Percentiles rank a stretch among this genome's conserved stretches.
phyloP scores from a whole-genome alignment of 345 rosid species.

The Camelina hispida region DNA sequence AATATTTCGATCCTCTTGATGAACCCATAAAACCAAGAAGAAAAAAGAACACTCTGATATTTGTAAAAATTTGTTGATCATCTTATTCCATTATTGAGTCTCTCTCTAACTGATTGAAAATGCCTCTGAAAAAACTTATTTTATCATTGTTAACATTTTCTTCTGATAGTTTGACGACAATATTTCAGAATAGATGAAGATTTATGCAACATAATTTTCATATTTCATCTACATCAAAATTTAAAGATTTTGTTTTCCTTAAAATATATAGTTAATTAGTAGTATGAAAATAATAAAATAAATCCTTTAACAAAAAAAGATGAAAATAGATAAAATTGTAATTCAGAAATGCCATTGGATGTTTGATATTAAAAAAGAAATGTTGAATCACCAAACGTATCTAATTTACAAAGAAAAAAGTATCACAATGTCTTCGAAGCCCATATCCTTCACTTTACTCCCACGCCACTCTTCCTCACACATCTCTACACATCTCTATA shows the following conservation, averaged over 20 bases:
- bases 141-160: no score
- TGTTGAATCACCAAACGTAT: constrained; percentile 19
- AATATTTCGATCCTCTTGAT: no score
- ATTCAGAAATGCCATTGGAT: constrained; percentile 6
- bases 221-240: no score
- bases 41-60: background rate
- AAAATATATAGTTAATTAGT: background rate
- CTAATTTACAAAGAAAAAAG: constrained; percentile 2
- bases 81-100: background rate
- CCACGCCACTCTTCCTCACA: constrained; percentile 34
- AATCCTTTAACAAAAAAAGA: no score
- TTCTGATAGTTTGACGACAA: no score
- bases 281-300: background rate
- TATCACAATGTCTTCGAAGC: constrained; percentile 12
- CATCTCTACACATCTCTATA: background rate
- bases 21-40: background rate
- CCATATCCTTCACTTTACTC: constrained; percentile 39
- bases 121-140: no score
- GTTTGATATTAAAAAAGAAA: background rate
- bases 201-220: no score
- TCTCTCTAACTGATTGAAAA: no score
- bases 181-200: no score
- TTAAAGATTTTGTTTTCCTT: background rate
- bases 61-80: background rate
- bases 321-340: background rate